Percentiles rank a stretch among this genome's conserved stretches.
phyloP scores from a whole-genome alignment of 208 protist genomes.

The Wallacemonas sp. region DNA sequence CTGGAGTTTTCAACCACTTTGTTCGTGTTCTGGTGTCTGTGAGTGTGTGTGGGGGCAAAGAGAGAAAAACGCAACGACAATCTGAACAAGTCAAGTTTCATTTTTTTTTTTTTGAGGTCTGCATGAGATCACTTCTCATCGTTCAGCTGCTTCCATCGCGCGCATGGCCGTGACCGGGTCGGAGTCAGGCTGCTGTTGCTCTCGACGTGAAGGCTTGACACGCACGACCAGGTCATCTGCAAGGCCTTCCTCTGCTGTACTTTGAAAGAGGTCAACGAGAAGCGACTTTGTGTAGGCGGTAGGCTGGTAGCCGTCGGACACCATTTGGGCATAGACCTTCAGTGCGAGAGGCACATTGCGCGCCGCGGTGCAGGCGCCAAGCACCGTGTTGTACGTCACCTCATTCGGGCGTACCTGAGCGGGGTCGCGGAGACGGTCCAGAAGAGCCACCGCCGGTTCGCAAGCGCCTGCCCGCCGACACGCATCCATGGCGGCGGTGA shows the following conservation, averaged over 20 bases:
- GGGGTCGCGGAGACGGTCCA: conserved; percentile 58
- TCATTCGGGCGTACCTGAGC: conserved; percentile 70
- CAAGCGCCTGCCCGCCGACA: conserved; percentile 74
- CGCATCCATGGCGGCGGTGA: conserved; percentile 88
- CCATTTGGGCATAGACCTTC: conserved; percentile 80
- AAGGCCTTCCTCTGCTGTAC: conserved; percentile 51
- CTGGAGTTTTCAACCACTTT: too few species aligned
- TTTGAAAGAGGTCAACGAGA: conserved; percentile 46
- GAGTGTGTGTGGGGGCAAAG: too few species aligned
- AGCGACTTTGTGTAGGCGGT: conserved; percentile 63
- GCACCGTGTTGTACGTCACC: conserved; percentile 84
- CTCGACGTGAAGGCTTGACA: conserved; percentile 30
- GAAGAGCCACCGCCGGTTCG: conserved; percentile 53
- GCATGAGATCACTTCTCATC: too few species aligned
- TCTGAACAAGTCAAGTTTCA: neutral
- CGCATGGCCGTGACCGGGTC: conserved; percentile 72
- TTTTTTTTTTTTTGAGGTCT: too few species aligned
- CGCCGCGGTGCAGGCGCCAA: conserved; percentile 65
- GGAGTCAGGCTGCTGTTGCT: conserved; percentile 61
- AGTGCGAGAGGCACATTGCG: conserved; percentile 42
- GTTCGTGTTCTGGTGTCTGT: too few species aligned
- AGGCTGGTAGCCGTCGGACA: conserved; percentile 72
- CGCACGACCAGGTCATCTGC: conserved; percentile 65
- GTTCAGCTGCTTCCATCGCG: conserved; percentile 26
- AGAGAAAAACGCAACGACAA: conserved; percentile 2